These are phyloP conservation scores for Cercophora newfieldiana DNA, from an alignment of 495 filamentous ascomycete species.

Conservation along the genomic window DNA sequence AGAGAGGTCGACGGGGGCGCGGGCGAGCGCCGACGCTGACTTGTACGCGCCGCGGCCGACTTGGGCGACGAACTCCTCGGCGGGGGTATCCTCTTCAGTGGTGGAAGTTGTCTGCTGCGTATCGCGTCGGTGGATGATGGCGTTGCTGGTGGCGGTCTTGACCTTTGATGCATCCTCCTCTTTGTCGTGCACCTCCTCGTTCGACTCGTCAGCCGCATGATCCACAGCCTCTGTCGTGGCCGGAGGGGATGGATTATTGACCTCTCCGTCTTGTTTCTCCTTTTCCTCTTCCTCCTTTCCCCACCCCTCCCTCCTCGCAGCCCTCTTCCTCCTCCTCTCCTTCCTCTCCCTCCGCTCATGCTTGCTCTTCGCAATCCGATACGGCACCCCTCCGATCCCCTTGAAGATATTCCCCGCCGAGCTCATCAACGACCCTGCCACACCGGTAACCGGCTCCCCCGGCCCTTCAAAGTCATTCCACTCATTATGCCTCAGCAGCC, in stretches of 20 bases:
- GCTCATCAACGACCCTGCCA: constrained; percentile 55
- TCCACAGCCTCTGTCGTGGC: constrained; percentile 4
- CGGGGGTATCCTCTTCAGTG: constrained; percentile 37
- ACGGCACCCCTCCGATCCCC: constrained; percentile 61
- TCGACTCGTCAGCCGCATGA: neutral
- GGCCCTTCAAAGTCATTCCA: constrained; percentile 82
- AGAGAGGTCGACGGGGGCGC: constrained; percentile 65
- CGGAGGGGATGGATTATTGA: neutral
- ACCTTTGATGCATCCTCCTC: constrained; percentile 5
- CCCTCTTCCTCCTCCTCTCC: constrained; percentile 44
- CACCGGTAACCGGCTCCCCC: constrained; percentile 70
- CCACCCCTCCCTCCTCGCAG: constrained; percentile 36
- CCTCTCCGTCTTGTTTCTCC: neutral
- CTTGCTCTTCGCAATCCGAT: constrained; percentile 53
- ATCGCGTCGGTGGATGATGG: constrained; percentile 21
- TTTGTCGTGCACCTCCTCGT: neutral
- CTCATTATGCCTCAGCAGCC: constrained; percentile 64
- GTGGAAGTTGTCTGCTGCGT: constrained; percentile 24
- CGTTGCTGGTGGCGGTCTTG: constrained; percentile 26
- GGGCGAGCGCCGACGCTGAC: constrained; percentile 48
- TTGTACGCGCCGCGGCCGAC: constrained; percentile 44
- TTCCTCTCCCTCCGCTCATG: constrained; percentile 48
- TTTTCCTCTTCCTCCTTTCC: constrained; percentile 12
- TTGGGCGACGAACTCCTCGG: constrained; percentile 41
- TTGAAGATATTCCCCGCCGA: constrained; percentile 54